phyloP scores from a whole-genome alignment of 2,329 filamentous ascomycete species.

The Boeremia lycopersici region DNA sequence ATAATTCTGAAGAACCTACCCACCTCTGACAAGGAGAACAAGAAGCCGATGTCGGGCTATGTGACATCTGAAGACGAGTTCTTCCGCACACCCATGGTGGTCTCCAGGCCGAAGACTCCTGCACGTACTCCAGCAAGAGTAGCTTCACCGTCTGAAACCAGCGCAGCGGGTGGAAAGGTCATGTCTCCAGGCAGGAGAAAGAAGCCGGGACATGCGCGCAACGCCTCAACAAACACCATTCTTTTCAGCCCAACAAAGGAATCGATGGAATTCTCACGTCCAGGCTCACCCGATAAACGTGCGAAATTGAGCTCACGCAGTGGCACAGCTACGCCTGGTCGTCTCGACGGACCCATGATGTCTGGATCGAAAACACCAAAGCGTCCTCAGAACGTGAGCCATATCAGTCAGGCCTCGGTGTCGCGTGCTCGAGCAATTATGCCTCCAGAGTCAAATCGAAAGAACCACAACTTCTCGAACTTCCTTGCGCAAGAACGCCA shows the following conservation, averaged over 20 bases:
- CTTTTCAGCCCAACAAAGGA: constrained; percentile 72
- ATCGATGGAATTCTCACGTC: constrained; percentile 45
- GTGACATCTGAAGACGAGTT: constrained; percentile 50
- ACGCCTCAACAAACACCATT: constrained; percentile 81
- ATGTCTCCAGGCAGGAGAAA: constrained; percentile 38
- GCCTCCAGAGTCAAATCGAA: constrained; percentile 59
- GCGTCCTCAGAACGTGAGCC: constrained; percentile 30
- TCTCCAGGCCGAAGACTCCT: constrained; percentile 33
- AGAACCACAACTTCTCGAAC: constrained; percentile 61
- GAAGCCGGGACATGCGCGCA: constrained; percentile 67
- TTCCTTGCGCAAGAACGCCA: constrained; percentile 58
- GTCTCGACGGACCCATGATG: constrained; percentile 22
- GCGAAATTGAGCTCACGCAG: constrained; percentile 40
- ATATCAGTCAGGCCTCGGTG: constrained; percentile 33
- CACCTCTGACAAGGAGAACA: constrained; percentile 35
- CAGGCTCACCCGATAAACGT: constrained; percentile 38
- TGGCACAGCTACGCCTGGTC: constrained; percentile 43
- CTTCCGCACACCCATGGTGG: constrained; percentile 52
- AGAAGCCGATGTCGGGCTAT: constrained; percentile 29
- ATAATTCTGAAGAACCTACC: constrained; percentile 25
- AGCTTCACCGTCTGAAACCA: constrained; percentile 35
- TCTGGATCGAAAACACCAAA: constrained; percentile 52
- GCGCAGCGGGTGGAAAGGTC: constrained; percentile 42
- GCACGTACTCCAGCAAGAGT: constrained; percentile 27
- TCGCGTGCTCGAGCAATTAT: constrained; percentile 38